Evolutionary conservation across 164 flowering plant genomes (phyloP), one percentile per base, ranked within the genome.

Genomic region (Berberis thunbergii): DNA sequence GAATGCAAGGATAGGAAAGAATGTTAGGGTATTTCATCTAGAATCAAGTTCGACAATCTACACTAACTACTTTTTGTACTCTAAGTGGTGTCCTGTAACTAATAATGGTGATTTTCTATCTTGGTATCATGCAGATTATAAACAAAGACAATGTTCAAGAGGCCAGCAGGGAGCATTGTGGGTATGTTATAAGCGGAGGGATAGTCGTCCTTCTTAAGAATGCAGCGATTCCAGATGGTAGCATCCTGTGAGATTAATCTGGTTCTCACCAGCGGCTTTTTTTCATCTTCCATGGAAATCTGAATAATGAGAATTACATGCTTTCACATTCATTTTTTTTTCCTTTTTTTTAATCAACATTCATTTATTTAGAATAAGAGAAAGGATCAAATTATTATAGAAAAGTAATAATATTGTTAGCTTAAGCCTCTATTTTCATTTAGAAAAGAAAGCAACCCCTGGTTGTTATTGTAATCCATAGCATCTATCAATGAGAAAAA

Each of bases 101-200:
- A 26, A 26, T 26, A 26, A 26, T 26, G 26, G 26, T 26, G 26
- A 26, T 26, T 26, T 0, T 26, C 26, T 26, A 26, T 26, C 26
- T 26, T 26, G 26, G 26, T 55, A 59, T 40, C 6, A 73, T 66
- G 49, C 95, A 93, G 98, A 93, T 93, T 72, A 74, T 88, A 45
- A 93, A 88, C 70, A 66, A 74, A 6, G 95, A 87, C 70, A 75
- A 78, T 56, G 92, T 93, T 73, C 98, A 88, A 80, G 98, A 94
- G 79, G 96, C 97, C 7, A 97, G 97, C 4, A 79, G 97, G 49
- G 98, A 93, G 73, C 86, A 96, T n/a, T 97, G 88, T 50, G 98
- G 98, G 1, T 90, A 93, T 77, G 89, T 93, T 81, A 89, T 93
- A 48, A 93, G 89, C 84, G 87, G 97, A 26, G 97, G 98, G 50